Evolutionary conservation across 2,329 filamentous ascomycete species (phyloP), one percentile per base, ranked within the genome.

Genomic region (Rhinocladiella similis): DNA sequence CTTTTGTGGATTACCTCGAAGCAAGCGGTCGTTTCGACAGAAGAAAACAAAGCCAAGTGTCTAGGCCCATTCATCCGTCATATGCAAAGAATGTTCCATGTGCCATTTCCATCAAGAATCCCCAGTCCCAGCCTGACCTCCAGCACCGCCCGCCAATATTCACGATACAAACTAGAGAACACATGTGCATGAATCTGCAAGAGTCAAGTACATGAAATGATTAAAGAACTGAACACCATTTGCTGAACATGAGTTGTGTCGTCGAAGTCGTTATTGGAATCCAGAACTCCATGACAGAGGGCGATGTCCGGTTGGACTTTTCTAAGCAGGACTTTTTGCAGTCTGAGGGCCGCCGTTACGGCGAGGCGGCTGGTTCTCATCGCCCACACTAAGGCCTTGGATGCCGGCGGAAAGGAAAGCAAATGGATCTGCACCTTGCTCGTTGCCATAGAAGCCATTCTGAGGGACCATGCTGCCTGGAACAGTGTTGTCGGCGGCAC

Each of bases 401-500:
- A 87, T 78, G 35, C 83, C 82, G 19, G 77, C 75, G 25, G 81
- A 84, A 56, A 87, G 77, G 75, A 87, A 87, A 19, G 82, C 82
- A 72, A 87, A 86, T 5, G 84, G 83, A 66, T 87, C 84, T 53
- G 74, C 77, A 38, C 77, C 72, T n/a, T 75, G 76, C 43, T 84
- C 79, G 51, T 72, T 73, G 49, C 72, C 71, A 69, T 87, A 88
- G 67, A 88, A 89, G 67, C 87, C 89, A 75, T 89, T 90, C 41
- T 88, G 86, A 33, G 87, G 85, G 39, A 13, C 6, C 38, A 88
- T 89, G 59, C 87, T 87, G 43, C 89, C 90, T 14, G 87, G 86
- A 19, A 51, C 33, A 18, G 88, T 87, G 54, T 89, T 90, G 65
- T 94, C 93, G 66, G 87, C 87, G 38, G 90, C 91, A 39, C 89